phyloP scores from a whole-genome alignment of 2,329 filamentous ascomycete species.

The Elsinoe perseae region DNA sequence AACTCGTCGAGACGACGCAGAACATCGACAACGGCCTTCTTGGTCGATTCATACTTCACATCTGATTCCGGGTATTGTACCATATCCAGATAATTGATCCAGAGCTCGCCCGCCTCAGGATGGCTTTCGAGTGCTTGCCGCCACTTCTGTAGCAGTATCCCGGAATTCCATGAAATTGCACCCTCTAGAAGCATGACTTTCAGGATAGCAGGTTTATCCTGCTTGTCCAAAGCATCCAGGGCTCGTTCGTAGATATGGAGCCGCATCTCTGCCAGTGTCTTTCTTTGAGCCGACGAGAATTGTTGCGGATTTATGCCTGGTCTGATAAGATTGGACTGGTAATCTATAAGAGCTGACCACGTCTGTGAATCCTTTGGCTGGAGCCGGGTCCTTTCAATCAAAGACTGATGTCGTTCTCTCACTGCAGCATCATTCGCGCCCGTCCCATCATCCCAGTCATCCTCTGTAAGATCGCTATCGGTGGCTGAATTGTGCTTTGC shows the following conservation, averaged over 20 bases:
- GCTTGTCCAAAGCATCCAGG: slow-evolving; percentile 47
- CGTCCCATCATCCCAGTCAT: not conserved
- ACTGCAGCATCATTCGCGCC: slow-evolving; percentile 17
- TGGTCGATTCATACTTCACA: slow-evolving; percentile 56
- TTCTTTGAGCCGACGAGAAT: slow-evolving; percentile 53
- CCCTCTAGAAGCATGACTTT: slow-evolving; percentile 67
- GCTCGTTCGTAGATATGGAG: slow-evolving; percentile 74
- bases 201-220: slow-evolving; percentile 46
- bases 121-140: slow-evolving; percentile 50
- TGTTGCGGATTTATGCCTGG: slow-evolving; percentile 39
- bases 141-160: slow-evolving; percentile 59
- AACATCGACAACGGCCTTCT: slow-evolving; percentile 50
- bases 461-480: not conserved
- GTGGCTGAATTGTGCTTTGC: slow-evolving; percentile 19
- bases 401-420: slow-evolving; percentile 50
- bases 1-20: slow-evolving; percentile 45
- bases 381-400: slow-evolving; percentile 58
- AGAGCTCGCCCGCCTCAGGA: slow-evolving; percentile 55
- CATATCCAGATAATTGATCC: slow-evolving; percentile 66
- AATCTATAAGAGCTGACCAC: slow-evolving; percentile 71
- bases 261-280: slow-evolving; percentile 69
- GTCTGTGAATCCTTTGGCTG: slow-evolving; percentile 58
- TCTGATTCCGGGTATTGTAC: slow-evolving; percentile 57
- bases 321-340: slow-evolving; percentile 63
- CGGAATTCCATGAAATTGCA: slow-evolving; percentile 61